These are phyloP conservation scores for Salix viminalis DNA, from an alignment of 345 rosid species.

Conservation along the genomic window DNA sequence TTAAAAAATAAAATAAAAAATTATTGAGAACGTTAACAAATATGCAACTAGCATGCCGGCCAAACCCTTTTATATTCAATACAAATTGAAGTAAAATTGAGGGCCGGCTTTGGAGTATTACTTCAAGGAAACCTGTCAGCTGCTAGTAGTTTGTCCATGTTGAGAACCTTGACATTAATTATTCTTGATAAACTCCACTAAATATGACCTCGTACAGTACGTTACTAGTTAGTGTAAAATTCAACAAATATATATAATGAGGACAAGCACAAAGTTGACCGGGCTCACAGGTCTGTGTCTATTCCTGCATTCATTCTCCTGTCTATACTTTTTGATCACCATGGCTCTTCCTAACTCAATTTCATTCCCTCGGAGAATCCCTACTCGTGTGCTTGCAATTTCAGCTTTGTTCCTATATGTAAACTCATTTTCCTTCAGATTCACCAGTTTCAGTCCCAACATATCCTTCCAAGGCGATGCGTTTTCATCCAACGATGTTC, in stretches of 20 bases:
- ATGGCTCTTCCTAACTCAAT: slow-evolving; percentile 7
- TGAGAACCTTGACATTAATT: no score
- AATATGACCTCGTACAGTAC: not conserved
- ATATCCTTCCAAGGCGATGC: slow-evolving; percentile 43
- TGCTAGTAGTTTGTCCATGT: no score
- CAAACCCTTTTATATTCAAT: no score
- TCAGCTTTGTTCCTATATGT: slow-evolving; percentile 13
- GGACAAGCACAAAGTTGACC: not conserved
- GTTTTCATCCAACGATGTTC: slow-evolving; percentile 12
- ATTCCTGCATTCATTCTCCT: not conserved
- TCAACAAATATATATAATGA: not conserved
- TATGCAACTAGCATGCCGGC: no score
- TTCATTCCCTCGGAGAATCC: not conserved
- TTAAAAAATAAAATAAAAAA: no score
- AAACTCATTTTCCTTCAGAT: slow-evolving; percentile 34
- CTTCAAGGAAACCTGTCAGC: no score
- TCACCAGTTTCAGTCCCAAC: slow-evolving; percentile 35
- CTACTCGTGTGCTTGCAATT: not conserved
- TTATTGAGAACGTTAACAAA: no score
- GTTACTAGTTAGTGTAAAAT: no score
- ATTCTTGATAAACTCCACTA: no score
- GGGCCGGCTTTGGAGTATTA: no score
- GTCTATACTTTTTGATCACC: slow-evolving; percentile 7
- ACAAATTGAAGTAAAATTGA: no score
- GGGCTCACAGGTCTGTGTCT: not conserved